Base-by-base conservation (phyloP, 495 filamentous ascomycete species). In the Daldinia vernicosa region DNA sequence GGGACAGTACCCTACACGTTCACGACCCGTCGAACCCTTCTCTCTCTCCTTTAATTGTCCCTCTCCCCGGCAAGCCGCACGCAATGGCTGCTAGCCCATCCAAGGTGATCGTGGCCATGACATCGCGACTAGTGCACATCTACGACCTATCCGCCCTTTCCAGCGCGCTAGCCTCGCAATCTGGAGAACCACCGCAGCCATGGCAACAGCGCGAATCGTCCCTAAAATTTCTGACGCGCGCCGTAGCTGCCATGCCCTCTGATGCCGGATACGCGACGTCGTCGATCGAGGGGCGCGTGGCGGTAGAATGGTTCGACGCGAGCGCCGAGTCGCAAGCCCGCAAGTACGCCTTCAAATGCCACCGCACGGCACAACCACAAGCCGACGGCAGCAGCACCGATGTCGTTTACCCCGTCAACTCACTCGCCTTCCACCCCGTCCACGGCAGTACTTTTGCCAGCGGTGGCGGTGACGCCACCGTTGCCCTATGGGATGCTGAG, bases 311-410 rank as follows among this genome's bases (percentile, higher is more conserved):
- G 92, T 98, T 98, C 81, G 95, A 98, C 75, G 90, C 94, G 12
- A 91, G 88, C 7, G 83, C 88, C 32, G 89, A 92, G 74, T 93
- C 92, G 4, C 93, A 98, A 79, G 90, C 91, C 17, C 85, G 94
- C 62, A 98, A 97, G 75, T 99, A 98, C 83, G 95, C 95, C 9
- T 99, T 99, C 85, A 99, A 99, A 78, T 99, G 95, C 80, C 95
- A 99, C 80, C 89, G 95, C 11, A 91, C 95, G 78, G 57, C 74
- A 15, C 80, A 81, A 1, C 37, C 71, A 4, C 26, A 40, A 8
- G 26, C 68, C 28, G 66, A 54, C 50, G 80, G 82, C 3, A 75
- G 74, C 27, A 71, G 77, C 40, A 79, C 80, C 43, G 80, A 81
- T 1, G 76, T 75, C 24, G 74, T 99, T 7, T 99, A 95, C 75